phyloP scores from a whole-genome alignment of 768 basidiomycete species.

The Coprinellus micaceus region DNA sequence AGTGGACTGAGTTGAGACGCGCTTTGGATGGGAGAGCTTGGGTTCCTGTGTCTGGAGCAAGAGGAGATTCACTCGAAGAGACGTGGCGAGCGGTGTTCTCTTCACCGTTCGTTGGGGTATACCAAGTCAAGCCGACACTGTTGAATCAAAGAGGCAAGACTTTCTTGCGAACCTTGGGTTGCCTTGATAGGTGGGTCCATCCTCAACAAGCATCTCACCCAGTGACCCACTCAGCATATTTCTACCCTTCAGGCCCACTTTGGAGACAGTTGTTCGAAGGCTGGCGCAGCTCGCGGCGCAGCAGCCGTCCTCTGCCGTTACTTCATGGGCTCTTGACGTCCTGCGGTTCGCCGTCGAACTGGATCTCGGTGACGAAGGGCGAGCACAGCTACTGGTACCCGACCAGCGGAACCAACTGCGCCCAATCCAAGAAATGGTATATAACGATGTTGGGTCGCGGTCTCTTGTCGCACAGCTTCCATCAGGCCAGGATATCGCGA shows the following conservation, averaged over 20 bases:
- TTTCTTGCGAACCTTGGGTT: conserved; percentile 35
- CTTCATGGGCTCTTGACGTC: conserved; percentile 10
- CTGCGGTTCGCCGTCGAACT: conserved; percentile 27
- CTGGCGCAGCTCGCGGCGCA: conserved; percentile 11
- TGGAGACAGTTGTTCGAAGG: background rate
- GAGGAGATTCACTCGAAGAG: conserved; percentile 11
- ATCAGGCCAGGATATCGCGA: conserved; percentile 23
- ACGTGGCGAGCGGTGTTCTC: conserved; percentile 22
- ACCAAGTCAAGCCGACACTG: conserved; percentile 19
- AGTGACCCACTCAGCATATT: background rate
- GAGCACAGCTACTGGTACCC: conserved; percentile 31
- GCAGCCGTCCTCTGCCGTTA: background rate
- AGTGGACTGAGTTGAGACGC: conserved; percentile 16
- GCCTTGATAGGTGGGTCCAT: conserved; percentile 31
- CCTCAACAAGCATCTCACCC: background rate
- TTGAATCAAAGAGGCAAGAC: conserved; percentile 9
- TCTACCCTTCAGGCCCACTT: background rate
- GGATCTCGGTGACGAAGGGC: conserved; percentile 16
- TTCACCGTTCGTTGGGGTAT: conserved; percentile 22
- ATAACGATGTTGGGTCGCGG: conserved; percentile 39
- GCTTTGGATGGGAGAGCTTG: conserved; percentile 22
- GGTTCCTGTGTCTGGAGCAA: conserved; percentile 29
- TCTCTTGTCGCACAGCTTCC: conserved; percentile 18
- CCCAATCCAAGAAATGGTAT: conserved; percentile 27
- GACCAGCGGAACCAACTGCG: conserved; percentile 25